These are phyloP conservation scores for Huntiella savannae DNA, from an alignment of 2,329 filamentous ascomycete species.

Conservation along the genomic window DNA sequence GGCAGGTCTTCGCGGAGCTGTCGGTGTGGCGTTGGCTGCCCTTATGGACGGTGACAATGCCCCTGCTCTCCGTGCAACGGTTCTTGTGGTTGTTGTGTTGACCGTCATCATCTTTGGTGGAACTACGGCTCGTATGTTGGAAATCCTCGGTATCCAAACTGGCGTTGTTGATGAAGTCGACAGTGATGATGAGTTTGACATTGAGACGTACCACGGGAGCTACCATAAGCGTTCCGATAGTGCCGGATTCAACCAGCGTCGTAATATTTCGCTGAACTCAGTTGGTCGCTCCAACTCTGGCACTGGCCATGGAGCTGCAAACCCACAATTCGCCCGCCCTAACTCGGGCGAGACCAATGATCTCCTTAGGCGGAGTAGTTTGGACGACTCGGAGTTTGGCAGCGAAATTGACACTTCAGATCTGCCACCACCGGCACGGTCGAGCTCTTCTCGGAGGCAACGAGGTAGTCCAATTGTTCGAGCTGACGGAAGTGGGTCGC, in stretches of 20 bases:
- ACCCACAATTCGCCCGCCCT: conserved; percentile 28
- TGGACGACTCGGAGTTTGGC: conserved; percentile 39
- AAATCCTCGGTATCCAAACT: conserved; percentile 90
- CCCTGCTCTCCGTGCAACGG: conserved; percentile 72
- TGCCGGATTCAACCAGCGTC: conserved; percentile 57
- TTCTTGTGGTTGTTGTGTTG: conserved; percentile 90
- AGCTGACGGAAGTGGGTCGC: neutral
- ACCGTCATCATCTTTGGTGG: conserved; percentile 98
- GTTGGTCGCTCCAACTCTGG: conserved; percentile 20
- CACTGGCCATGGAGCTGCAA: conserved; percentile 9
- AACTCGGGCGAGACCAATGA: conserved; percentile 22
- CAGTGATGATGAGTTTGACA: conserved; percentile 96
- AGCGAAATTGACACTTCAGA: conserved; percentile 49
- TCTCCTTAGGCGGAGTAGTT: conserved; percentile 22
- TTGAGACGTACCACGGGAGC: conserved; percentile 53
- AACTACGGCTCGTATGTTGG: conserved; percentile 91
- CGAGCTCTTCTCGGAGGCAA: conserved; percentile 19
- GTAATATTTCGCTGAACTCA: conserved; percentile 37
- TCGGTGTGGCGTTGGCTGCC: conserved; percentile 84
- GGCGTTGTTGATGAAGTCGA: conserved; percentile 94
- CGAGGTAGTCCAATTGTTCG: conserved; percentile 11
- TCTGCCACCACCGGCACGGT: conserved; percentile 39
- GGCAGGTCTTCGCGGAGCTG: conserved; percentile 86
- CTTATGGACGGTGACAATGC: conserved; percentile 68
- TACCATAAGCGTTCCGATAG: conserved; percentile 65